Base-by-base conservation (phyloP, 495 filamentous ascomycete genomes). In the Aspergillus funiculosus region DNA sequence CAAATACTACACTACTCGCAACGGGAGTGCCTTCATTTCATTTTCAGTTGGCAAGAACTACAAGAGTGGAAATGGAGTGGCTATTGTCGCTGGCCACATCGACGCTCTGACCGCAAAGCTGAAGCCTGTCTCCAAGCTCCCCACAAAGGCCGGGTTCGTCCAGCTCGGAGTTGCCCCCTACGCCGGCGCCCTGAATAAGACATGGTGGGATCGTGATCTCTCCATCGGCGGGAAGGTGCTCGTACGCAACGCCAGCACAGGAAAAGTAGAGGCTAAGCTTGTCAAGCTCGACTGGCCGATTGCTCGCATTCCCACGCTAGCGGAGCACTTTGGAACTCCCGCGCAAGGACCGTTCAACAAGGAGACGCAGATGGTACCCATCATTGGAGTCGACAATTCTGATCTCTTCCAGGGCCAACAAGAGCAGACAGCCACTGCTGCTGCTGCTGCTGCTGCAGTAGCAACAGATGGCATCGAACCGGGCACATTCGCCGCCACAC, bases 181-280 rank as follows among this genome's bases (percentile, higher is more conserved):
- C 59, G 92, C 89, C 8, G 89, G 92, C 25, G 87, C 69, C 15
- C 64, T 96, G 41, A 89, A 90, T 52, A 69, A 67, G 41, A 95
- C 90, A 2, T 95, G 90, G 90, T 95, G 87, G 88, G 90, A 95
- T 68, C 76, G 91, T 11, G 92, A 98, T 67, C 75, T 98, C 29
- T 82, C 85, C 37, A 83, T 96, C 52, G 92, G 87, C 37, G 92
- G 92, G 7, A 76, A 87, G 29, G 90, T 98, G 6, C 71, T 96
- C 25, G 81, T 96, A 17, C 84, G 82, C 53, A 80, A 94, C 48
- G 59, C 72, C 3, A 56, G 72, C 2, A 79, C 76, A 2, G 87
- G 86, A 49, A 95, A 90, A 75, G 85, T 94, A 21, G 76, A 81
- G 37, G 80, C 76, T 28, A 89, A 83, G 70, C 70, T 96, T 22